phyloP scores from a whole-genome alignment of 768 basidiomycete species.

The Leucocoprinus leucothites region DNA sequence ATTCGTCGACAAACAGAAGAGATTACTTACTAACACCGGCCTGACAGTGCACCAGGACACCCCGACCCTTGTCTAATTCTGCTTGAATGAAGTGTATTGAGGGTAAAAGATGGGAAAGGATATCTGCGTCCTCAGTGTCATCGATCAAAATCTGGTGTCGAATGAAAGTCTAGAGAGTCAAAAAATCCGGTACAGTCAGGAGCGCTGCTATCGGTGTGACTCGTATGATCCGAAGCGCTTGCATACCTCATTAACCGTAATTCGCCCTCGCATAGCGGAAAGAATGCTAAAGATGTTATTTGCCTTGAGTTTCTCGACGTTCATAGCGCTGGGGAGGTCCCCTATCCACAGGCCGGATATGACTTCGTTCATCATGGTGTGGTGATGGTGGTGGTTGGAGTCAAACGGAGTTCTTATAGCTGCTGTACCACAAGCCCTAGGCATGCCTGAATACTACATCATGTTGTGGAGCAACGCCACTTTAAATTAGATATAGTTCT shows the following conservation, averaged over 20 bases:
- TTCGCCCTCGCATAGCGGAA: slow-evolving; percentile 66
- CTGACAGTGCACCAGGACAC: slow-evolving; percentile 87
- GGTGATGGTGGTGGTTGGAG: slow-evolving; percentile 17
- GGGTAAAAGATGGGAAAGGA: slow-evolving; percentile 73
- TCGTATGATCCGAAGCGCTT: background rate
- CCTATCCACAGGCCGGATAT: slow-evolving; percentile 84
- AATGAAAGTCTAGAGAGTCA: slow-evolving; percentile 61
- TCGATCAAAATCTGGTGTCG: slow-evolving; percentile 78
- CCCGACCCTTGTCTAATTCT: slow-evolving; percentile 70
- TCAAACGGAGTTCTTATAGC: background rate
- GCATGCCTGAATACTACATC: background rate
- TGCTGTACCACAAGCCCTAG: background rate
- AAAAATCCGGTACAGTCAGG: background rate
- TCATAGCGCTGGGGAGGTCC: slow-evolving; percentile 65
- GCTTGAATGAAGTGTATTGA: slow-evolving; percentile 82
- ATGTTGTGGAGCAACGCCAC: background rate
- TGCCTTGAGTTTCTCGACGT: slow-evolving; percentile 57
- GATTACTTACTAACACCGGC: slow-evolving; percentile 79
- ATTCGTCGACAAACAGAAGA: background rate
- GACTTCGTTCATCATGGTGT: slow-evolving; percentile 66
- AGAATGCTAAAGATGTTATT: slow-evolving; percentile 76
- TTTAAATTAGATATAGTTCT: background rate
- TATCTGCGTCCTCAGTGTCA: slow-evolving; percentile 72
- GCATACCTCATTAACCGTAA: slow-evolving; percentile 63
- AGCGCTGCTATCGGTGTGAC: background rate